Percentiles rank a stretch among this genome's conserved stretches.
Conservation (phyloP, 1,284 basidiomycete genomes). For the Apiotrichum gracile region DNA sequence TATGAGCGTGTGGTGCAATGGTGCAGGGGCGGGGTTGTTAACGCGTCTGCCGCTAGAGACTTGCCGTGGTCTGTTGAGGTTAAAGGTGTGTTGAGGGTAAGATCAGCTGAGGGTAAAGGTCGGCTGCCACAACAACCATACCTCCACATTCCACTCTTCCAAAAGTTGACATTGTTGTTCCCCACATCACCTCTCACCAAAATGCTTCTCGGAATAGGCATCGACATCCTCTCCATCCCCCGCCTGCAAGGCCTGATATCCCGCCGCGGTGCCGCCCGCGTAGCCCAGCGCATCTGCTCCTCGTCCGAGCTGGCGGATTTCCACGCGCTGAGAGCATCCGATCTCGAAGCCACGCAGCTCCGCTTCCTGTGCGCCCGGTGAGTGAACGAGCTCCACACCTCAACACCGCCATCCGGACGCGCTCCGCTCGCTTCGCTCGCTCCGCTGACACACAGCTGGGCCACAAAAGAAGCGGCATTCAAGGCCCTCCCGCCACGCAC, state of each 20-base stretch:
- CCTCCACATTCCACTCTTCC: background rate
- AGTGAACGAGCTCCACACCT: background rate
- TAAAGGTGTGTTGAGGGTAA: too few species aligned
- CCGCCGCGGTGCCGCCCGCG: constrained; percentile 52
- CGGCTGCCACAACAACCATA: background rate
- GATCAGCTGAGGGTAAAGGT: too few species aligned
- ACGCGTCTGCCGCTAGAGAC: too few species aligned
- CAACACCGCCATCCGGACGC: background rate
- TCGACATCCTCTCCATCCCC: constrained; percentile 66
- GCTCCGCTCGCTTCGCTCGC: background rate
- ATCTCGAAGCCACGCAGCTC: constrained; percentile 1
- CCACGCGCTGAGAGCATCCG: background rate
- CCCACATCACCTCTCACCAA: too few species aligned
- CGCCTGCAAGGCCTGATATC: constrained; percentile 57
- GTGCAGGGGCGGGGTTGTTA: too few species aligned
- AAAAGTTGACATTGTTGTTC: background rate
- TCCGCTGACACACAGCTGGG: constrained; percentile 56
- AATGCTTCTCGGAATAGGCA: constrained; percentile 65
- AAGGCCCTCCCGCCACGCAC: constrained; percentile 69
- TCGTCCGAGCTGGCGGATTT: constrained; percentile 20
- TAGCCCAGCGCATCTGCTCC: constrained; percentile 63
- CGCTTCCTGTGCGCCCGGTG: constrained; percentile 10
- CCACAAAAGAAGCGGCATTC: constrained; percentile 82
- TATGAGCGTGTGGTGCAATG: too few species aligned
- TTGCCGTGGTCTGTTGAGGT: background rate